Percentiles rank a stretch among this genome's conserved stretches.
These are phyloP conservation scores for Herpetospermum pedunculosum DNA, from an alignment of 306 rosid genomes.

Conservation along the genomic window DNA sequence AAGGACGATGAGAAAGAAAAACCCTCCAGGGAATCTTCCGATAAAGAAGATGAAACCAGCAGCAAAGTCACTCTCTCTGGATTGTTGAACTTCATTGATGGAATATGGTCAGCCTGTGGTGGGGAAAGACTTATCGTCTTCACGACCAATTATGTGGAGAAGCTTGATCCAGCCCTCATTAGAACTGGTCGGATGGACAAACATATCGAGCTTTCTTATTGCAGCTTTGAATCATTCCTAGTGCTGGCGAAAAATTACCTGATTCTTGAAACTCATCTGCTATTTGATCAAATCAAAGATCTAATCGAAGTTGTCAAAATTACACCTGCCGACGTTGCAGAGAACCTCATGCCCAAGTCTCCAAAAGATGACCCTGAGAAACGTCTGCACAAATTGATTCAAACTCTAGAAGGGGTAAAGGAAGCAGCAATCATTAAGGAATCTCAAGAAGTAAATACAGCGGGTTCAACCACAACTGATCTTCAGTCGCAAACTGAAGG, in stretches of 20 bases:
- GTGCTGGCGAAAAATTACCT: conserved; percentile 67
- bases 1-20: conserved; percentile 41
- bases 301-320: conserved; percentile 35
- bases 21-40: conserved; percentile 27
- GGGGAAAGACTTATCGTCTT: conserved; percentile 76
- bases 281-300: conserved; percentile 38
- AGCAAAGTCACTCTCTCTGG: conserved; percentile 89
- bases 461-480: not conserved
- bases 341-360: conserved; percentile 60
- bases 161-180: conserved; percentile 79
- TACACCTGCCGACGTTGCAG: conserved; percentile 84
- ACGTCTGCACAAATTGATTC: conserved; percentile 46
- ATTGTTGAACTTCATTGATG: conserved; percentile 76
- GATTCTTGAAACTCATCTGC: conserved; percentile 36
- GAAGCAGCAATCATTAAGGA: conserved; percentile 8
- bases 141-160: conserved; percentile 75
- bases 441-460: not conserved
- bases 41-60: conserved; percentile 38
- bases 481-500: not conserved
- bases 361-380: conserved; percentile 44
- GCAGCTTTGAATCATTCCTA: conserved; percentile 58
- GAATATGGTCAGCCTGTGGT: conserved; percentile 77
- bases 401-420: conserved; percentile 35
- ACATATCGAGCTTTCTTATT: conserved; percentile 65
- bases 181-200: conserved; percentile 88